Evolutionary conservation across 495 filamentous ascomycete genomes (phyloP), one percentile per base, ranked within the genome.

Genomic region (Trichodelitschia bisporula): DNA sequence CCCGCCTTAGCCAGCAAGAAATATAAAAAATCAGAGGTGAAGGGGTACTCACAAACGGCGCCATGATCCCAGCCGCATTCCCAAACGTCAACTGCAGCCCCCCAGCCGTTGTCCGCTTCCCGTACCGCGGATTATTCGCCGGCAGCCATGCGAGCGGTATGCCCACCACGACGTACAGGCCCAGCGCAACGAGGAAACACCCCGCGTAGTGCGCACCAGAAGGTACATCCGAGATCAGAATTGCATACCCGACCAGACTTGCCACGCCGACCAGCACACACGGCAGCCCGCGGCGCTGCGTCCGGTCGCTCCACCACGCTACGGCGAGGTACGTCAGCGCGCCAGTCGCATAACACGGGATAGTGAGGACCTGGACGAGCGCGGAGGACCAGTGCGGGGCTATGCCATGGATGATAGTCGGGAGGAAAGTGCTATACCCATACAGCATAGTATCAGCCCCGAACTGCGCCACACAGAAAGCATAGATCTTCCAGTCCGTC

Each of bases 381-480:
- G 71, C 59, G 0, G 52, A 51, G 0, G 61, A 54, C 61, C 69
- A 78, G 4, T 14, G 36, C 11, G 52, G 41, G 1, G 69, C 69
- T 32, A 78, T 60, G 8, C 58, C 66, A 17, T 63, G 51, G 49
- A 83, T 78, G 39, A 83, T 80, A 15, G 72, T 83, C 0, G 76
- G 75, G 2, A 79, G 53, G 40, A 83, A 83, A 1, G 70, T 77
- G 36, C 61, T 67, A 47, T 65, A 83, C 2, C 72, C 72, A 44
- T 83, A 83, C 0, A 79, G 56, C 63, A 79, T 71, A 5, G 65
- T 76, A 40, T 72, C 71, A 8, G 57, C 51, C 1, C 72, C 69
- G 36, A 78, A 78, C 42, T 76, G 63, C 2, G 48, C 72, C 26
- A 66, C 48, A 38, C 63, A 72, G 45, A 78, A 77, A 0, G 55